These are phyloP conservation scores for Parsonsia alboflavescens DNA, from an alignment of 257 asterid species.

Conservation along the genomic window DNA sequence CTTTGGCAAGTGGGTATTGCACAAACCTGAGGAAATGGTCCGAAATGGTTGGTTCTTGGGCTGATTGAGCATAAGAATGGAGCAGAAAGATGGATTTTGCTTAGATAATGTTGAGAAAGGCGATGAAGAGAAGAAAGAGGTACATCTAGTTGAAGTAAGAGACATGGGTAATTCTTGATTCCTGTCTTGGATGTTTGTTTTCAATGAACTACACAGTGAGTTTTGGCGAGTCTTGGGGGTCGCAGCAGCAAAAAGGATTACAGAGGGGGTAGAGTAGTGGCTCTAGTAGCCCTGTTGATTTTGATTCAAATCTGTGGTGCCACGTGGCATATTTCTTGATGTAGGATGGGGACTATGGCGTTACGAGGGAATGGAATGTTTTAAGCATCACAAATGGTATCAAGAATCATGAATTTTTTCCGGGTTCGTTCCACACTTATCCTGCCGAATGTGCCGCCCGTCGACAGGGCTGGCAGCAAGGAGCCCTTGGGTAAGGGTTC, in stretches of 20 bases:
- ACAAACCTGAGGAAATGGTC: slow-evolving; percentile 12
- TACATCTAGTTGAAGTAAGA: slow-evolving; percentile 47
- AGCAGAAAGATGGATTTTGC: slow-evolving; percentile 23
- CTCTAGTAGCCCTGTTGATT: slow-evolving; percentile 19
- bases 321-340: slow-evolving; percentile 26
- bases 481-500: no score
- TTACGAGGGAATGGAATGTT: neutral
- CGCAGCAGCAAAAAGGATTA: slow-evolving; percentile 12
- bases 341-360: neutral
- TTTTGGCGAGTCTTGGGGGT: slow-evolving; percentile 1
- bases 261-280: slow-evolving; percentile 39
- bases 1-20: slow-evolving; percentile 22
- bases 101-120: slow-evolving; percentile 29
- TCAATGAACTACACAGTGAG: neutral
- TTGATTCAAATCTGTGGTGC: slow-evolving; percentile 32
- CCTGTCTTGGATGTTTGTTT: neutral
- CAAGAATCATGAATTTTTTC: neutral
- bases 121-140: slow-evolving; percentile 51
- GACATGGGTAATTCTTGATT: slow-evolving; percentile 12
- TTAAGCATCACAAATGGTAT: neutral
- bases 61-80: slow-evolving; percentile 38
- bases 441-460: no score
- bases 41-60: slow-evolving; percentile 28
- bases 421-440: no score
- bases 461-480: no score